Evolutionary conservation across 805 yeast genomes (phyloP).

Genomic region (Candida incommunis): DNA sequence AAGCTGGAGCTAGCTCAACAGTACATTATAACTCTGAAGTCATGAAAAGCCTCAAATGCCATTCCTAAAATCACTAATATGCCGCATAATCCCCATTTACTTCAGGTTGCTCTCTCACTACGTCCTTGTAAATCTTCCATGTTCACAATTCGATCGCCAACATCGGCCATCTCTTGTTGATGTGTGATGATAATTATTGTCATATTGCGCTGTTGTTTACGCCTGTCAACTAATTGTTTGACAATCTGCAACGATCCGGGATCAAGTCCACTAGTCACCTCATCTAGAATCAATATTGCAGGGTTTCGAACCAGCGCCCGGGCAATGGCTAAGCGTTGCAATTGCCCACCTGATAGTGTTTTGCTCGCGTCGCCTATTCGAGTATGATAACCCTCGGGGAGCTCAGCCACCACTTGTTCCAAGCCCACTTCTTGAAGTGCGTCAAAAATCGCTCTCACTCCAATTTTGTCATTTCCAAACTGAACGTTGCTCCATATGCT

Average conservation of each 20-base stretch:
- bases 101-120: too few species aligned
- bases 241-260: constrained; percentile 39
- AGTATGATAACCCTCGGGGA: constrained; percentile 50
- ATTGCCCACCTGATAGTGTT: constrained; percentile 77
- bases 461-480: constrained; percentile 33
- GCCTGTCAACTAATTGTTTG: constrained; percentile 31
- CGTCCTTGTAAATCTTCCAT: not conserved
- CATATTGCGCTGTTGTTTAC: constrained; percentile 24
- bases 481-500: constrained; percentile 54
- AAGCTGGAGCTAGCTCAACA: not conserved
- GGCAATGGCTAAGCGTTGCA: constrained; percentile 73
- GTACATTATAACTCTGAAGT: not conserved
- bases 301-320: constrained; percentile 66
- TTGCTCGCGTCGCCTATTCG: constrained; percentile 34
- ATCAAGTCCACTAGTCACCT: constrained; percentile 82
- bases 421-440: constrained; percentile 16
- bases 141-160: constrained; percentile 26
- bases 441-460: constrained; percentile 3
- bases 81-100: too few species aligned
- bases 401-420: constrained; percentile 33
- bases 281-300: constrained; percentile 56
- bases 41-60: too few species aligned
- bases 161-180: constrained; percentile 46
- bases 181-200: constrained; percentile 61
- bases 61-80: too few species aligned